A percentile compares a stretch with the other conserved stretches of the same genome.
These are phyloP conservation scores for Cercospora sp. DNA, from an alignment of 2,329 filamentous ascomycete genomes.

Conservation along the genomic window DNA sequence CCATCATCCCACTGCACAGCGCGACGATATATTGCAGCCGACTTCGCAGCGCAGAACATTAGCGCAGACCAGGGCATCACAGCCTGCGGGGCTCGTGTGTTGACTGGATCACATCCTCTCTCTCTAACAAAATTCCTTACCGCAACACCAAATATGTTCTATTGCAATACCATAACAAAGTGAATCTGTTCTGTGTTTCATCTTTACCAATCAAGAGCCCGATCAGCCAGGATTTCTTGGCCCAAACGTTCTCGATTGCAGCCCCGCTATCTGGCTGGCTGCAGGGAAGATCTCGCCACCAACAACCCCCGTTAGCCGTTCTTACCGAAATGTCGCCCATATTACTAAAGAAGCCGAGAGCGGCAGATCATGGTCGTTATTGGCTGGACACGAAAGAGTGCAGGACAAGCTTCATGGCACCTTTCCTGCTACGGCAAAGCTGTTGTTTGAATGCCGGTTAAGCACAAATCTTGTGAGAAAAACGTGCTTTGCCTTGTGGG, in stretches of 20 bases:
- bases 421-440: constrained; percentile 3
- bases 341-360: neutral
- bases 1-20: no score
- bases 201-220: neutral
- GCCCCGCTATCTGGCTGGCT: neutral
- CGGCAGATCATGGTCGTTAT: neutral
- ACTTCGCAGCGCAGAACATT: neutral
- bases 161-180: neutral
- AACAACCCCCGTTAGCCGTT: neutral
- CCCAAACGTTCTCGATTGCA: neutral
- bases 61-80: neutral
- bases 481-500: neutral
- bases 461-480: constrained; percentile 7
- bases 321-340: constrained; percentile 1
- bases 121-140: neutral
- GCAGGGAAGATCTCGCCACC: constrained; percentile 1
- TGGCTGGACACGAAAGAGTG: neutral
- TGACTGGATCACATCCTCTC: neutral
- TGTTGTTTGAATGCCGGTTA: neutral
- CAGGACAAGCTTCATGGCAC: constrained; percentile 3
- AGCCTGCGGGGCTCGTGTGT: neutral
- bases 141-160: neutral
- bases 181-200: neutral
- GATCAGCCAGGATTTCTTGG: neutral
- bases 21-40: neutral